Percentiles rank a stretch among this genome's conserved stretches.
Evolutionary conservation across 1,139 yeast species (phyloP).

Genomic region (Pichia kudriavzevii): DNA sequence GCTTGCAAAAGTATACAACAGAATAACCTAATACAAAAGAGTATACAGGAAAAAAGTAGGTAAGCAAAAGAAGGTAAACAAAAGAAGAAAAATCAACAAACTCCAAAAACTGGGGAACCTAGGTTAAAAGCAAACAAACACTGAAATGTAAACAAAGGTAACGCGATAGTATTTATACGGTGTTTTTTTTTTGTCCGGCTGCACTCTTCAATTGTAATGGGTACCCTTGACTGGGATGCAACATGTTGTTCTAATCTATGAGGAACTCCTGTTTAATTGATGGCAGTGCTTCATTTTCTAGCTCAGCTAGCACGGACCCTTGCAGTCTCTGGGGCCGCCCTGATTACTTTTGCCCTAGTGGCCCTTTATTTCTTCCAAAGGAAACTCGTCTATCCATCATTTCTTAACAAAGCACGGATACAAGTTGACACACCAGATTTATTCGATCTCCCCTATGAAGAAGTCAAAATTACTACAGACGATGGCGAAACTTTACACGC

Average conservation of each 20-base stretch:
- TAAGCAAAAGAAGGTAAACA: not conserved
- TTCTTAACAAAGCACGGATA: constrained; percentile 69
- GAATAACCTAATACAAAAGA: no score
- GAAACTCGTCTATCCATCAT: constrained; percentile 72
- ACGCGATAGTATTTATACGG: not conserved
- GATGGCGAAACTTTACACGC: constrained; percentile 57
- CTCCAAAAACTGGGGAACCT: not conserved
- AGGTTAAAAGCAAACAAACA: not conserved
- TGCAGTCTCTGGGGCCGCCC: no score
- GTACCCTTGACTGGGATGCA: no score
- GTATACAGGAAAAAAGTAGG: no score
- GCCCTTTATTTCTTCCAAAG: constrained; percentile 65
- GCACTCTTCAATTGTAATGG: no score
- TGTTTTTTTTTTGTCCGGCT: no score
- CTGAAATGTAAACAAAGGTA: not conserved
- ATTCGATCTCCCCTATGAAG: constrained; percentile 63
- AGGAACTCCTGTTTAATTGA: no score
- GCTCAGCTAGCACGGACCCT: no score
- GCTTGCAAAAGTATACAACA: no score
- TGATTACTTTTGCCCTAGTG: constrained; percentile 40
- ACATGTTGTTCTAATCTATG: no score
- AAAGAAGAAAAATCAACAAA: not conserved
- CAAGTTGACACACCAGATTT: constrained; percentile 73
- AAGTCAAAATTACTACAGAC: constrained; percentile 49
- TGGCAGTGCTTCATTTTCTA: no score